Percentiles rank a stretch among this genome's conserved stretches.
These are phyloP conservation scores for Diplogelasinospora grovesii DNA, from an alignment of 495 filamentous ascomycete species.

Conservation along the genomic window DNA sequence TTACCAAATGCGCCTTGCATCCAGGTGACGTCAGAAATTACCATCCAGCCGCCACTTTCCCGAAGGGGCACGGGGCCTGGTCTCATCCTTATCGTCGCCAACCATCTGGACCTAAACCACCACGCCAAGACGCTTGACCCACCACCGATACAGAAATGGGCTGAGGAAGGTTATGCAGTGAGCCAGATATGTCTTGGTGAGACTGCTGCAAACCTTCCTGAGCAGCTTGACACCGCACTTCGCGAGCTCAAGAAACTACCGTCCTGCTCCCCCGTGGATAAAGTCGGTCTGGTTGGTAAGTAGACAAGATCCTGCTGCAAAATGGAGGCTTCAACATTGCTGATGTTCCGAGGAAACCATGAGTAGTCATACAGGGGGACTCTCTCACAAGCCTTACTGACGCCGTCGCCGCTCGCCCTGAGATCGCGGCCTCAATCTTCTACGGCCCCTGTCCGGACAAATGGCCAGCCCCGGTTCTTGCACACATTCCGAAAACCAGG, in stretches of 20 bases:
- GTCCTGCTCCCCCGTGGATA: conserved; percentile 22
- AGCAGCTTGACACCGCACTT: conserved; percentile 10
- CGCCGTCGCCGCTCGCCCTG: conserved; percentile 7
- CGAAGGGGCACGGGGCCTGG: conserved; percentile 50
- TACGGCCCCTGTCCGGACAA: conserved; percentile 16
- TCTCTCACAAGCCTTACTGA: neutral
- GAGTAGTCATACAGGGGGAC: conserved; percentile 10
- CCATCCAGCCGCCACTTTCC: conserved; percentile 49
- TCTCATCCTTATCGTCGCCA: conserved; percentile 37
- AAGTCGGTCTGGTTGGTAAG: conserved; percentile 32
- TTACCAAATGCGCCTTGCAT: conserved; percentile 4
- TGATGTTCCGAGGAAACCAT: too few relatives aligned
- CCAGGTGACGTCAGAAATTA: conserved; percentile 8
- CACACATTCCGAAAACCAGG: conserved; percentile 10
- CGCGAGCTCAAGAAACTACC: conserved; percentile 18
- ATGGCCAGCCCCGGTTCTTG: conserved; percentile 13
- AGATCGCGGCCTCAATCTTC: conserved; percentile 27
- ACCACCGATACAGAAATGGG: conserved; percentile 49
- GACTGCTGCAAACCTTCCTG: too few relatives aligned
- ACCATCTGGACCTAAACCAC: conserved; percentile 3
- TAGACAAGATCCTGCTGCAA: neutral
- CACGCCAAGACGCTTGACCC: conserved; percentile 32
- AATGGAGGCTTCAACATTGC: neutral
- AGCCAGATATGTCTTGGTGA: conserved; percentile 27
- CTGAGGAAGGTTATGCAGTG: conserved; percentile 52